phyloP scores from a whole-genome alignment of 176 grass and related monocot genomes.

The Metroxylon sagu region DNA sequence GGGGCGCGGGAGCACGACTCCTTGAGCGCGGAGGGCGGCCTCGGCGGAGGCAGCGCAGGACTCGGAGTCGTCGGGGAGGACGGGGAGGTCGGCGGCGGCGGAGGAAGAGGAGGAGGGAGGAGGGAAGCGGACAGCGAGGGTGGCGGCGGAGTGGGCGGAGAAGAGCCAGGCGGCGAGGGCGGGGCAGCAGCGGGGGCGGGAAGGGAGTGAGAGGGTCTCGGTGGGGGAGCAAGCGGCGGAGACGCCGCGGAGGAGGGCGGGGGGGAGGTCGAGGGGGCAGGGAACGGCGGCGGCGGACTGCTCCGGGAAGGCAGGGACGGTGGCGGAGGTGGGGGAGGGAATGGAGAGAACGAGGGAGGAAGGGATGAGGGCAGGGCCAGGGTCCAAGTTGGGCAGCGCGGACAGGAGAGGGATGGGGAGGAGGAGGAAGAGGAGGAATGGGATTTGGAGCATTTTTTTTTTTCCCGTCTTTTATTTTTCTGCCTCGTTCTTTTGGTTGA shows the following conservation, averaged over 20 bases:
- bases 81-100: constrained; percentile 37
- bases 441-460: not conserved
- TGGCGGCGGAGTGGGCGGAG: constrained; percentile 61
- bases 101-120: not conserved
- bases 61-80: constrained; percentile 60
- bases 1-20: constrained; percentile 35
- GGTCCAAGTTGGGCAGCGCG: not conserved
- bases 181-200: constrained; percentile 64
- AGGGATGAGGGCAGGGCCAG: constrained; percentile 1
- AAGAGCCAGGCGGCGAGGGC: constrained; percentile 77
- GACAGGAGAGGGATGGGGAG: constrained; percentile 1
- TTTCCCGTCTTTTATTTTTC: not conserved
- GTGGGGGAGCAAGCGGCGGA: constrained; percentile 28
- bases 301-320: constrained; percentile 95
- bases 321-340: constrained; percentile 6
- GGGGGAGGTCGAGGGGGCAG: constrained; percentile 55
- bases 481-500: too few relatives aligned
- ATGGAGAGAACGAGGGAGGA: constrained; percentile 22
- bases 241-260: constrained; percentile 51
- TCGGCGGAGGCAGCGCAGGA: constrained; percentile 50
- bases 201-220: constrained; percentile 11
- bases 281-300: constrained; percentile 58
- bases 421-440: constrained; percentile 21
- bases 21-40: constrained; percentile 41
- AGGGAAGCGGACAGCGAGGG: constrained; percentile 17